Conservation (phyloP, 164 flowering plant species). For the Kingdonia uniflora region DNA sequence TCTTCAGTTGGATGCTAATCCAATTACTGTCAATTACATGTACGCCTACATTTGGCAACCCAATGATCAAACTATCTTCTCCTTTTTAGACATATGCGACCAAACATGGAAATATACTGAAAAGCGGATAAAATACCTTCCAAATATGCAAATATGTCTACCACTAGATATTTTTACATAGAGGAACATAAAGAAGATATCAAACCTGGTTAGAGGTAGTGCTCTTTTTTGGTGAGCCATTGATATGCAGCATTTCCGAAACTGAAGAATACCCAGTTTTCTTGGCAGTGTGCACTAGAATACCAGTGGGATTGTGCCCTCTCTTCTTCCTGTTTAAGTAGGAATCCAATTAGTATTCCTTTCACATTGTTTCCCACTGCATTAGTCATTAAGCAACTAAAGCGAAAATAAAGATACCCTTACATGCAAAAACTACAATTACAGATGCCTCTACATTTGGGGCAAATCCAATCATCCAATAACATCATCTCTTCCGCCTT, state of each 20-base stretch:
- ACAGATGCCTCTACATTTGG: conserved; percentile 81
- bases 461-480: conserved; percentile 59
- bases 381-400: too few species aligned
- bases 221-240: conserved; percentile 18
- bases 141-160: too few species aligned
- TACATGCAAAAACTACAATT: conserved; percentile 92
- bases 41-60: too few species aligned
- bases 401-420: conserved; percentile 4
- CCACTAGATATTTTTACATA: not conserved
- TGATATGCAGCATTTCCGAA: conserved; percentile 44
- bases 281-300: conserved; percentile 53
- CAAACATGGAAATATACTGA: too few species aligned
- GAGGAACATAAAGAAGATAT: too few species aligned
- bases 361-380: too few species aligned
- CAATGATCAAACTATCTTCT: too few species aligned
- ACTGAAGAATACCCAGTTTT: conserved; percentile 73
- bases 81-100: too few species aligned
- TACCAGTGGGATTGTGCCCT: conserved; percentile 77
- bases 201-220: conserved; percentile 24
- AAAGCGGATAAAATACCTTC: too few species aligned
- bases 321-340: conserved; percentile 53
- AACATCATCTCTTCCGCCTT: conserved; percentile 47
- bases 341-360: not conserved
- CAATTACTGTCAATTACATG: too few species aligned
- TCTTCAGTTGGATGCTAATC: too few species aligned